A percentile compares a stretch with the other conserved stretches of the same genome.
Evolutionary conservation across 2,329 filamentous ascomycete genomes (phyloP).

Genomic region (Parastagonospora avenae): DNA sequence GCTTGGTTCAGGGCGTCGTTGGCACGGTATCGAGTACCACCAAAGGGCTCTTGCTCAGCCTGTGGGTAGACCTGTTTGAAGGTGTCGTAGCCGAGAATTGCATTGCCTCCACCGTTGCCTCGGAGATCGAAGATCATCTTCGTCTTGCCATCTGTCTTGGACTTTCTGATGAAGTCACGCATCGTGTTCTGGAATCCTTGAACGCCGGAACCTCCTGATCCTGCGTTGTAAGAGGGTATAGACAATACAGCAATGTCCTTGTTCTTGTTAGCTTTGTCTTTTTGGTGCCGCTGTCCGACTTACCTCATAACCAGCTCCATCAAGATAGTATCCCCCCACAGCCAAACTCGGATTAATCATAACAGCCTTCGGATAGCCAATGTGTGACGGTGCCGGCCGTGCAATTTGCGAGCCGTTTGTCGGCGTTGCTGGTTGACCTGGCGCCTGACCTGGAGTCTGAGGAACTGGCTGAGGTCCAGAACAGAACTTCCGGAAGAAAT

Average conservation of each 20-base stretch:
- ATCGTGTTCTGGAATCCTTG: constrained; percentile 48
- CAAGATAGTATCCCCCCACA: constrained; percentile 54
- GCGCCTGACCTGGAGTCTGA: constrained; percentile 10
- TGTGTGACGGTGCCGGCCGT: constrained; percentile 34
- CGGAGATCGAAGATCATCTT: constrained; percentile 69
- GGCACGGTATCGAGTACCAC: constrained; percentile 54
- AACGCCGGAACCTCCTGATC: constrained; percentile 12
- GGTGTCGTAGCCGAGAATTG: constrained; percentile 48
- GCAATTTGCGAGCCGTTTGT: constrained; percentile 17
- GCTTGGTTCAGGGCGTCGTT: constrained; percentile 47
- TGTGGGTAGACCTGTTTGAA: constrained; percentile 62
- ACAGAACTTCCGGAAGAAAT: constrained; percentile 50
- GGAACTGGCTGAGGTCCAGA: constrained; percentile 23
- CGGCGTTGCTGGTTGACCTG: constrained; percentile 16
- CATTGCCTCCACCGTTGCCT: constrained; percentile 63
- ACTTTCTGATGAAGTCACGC: constrained; percentile 54
- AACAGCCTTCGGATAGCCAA: constrained; percentile 48
- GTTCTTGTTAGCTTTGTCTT: constrained; percentile 33
- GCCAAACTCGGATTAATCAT: constrained; percentile 42
- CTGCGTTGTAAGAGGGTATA: constrained; percentile 48
- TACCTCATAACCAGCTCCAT: constrained; percentile 46
- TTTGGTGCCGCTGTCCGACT: constrained; percentile 13
- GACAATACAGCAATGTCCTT: constrained; percentile 55
- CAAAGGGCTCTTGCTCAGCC: constrained; percentile 48
- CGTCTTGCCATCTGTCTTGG: constrained; percentile 57